Evolutionary conservation across 2,329 filamentous ascomycete species (phyloP).

Genomic region (Parascedosporium putredinis): DNA sequence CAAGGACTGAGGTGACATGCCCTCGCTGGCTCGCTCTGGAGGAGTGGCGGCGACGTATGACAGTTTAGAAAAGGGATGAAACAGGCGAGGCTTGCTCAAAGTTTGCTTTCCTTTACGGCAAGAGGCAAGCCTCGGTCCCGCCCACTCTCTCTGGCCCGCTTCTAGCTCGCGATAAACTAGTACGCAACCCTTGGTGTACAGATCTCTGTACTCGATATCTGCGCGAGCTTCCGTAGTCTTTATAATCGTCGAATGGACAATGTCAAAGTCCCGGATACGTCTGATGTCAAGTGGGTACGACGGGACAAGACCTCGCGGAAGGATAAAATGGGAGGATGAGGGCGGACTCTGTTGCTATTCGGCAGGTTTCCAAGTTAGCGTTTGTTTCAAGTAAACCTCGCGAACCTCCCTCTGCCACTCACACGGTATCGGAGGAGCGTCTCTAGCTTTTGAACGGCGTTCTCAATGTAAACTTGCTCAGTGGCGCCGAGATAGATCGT

Average conservation of each 20-base stretch:
- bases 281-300: constrained; percentile 15
- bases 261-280: constrained; percentile 16
- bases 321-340: constrained; percentile 15
- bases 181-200: constrained; percentile 5
- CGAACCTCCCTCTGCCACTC: neutral
- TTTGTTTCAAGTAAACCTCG: no score
- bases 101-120: neutral
- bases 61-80: neutral
- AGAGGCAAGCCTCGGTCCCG: neutral
- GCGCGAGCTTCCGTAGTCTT: constrained; percentile 2
- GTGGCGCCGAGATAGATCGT: constrained; percentile 20
- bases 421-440: constrained; percentile 13
- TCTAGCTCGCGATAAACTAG: neutral
- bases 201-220: constrained; percentile 11
- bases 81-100: neutral
- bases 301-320: constrained; percentile 10
- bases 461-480: constrained; percentile 8
- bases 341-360: constrained; percentile 2
- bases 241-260: constrained; percentile 18
- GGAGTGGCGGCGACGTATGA: neutral
- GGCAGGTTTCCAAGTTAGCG: neutral
- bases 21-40: neutral
- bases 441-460: constrained; percentile 14
- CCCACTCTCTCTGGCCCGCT: neutral
- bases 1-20: no score